These are phyloP conservation scores for Tetrahymena thermophila DNA, from an alignment of 73 alveolate species.

Conservation along the genomic window DNA sequence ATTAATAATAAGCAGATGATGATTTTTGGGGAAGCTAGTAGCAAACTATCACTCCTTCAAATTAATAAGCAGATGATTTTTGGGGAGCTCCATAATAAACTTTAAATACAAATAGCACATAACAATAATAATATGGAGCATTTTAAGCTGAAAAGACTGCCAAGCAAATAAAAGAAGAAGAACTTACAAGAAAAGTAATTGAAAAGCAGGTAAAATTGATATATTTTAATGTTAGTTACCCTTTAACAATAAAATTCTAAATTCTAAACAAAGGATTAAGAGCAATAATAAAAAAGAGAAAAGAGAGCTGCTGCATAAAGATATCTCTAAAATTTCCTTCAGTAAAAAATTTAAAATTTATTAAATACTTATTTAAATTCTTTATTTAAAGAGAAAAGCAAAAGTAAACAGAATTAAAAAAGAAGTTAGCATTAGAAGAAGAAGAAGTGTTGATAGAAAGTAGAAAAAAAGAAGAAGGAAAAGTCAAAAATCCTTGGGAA, in stretches of 20 bases:
- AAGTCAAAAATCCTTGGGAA: slow-evolving; percentile 27
- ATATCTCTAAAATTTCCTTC: background rate
- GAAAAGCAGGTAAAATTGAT: background rate
- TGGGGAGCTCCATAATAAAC: background rate
- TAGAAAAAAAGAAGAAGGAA: background rate
- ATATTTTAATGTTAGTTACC: too few species aligned
- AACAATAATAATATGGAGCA: background rate
- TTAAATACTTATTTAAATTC: background rate
- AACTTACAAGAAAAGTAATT: background rate
- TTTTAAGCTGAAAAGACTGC: background rate
- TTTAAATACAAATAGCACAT: background rate
- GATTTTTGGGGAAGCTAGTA: background rate
- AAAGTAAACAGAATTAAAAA: background rate
- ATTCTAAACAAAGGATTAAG: background rate
- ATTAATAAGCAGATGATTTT: background rate
- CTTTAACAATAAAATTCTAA: too few species aligned
- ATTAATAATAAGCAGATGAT: background rate
- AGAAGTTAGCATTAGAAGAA: background rate
- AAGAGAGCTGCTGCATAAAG: background rate
- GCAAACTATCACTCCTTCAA: background rate
- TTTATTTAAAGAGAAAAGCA: background rate
- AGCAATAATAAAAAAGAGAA: background rate
- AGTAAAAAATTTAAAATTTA: background rate
- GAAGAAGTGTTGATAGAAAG: background rate
- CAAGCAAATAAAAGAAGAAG: background rate